phyloP scores from a whole-genome alignment of 1,284 basidiomycete species.

The Mycena citricolor region DNA sequence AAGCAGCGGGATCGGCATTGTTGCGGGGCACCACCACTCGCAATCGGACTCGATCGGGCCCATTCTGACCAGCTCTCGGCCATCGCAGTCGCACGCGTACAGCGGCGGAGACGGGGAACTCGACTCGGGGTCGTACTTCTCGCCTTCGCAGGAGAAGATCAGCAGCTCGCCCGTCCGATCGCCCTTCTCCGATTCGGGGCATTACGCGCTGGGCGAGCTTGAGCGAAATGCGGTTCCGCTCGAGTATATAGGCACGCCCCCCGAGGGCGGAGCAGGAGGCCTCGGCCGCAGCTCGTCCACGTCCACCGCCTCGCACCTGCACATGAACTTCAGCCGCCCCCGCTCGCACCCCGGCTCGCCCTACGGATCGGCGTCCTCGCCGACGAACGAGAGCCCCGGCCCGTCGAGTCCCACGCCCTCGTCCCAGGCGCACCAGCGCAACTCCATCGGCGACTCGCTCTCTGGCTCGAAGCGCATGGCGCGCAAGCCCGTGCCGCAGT shows the following conservation, averaged over 20 bases:
- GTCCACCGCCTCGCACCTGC: not conserved
- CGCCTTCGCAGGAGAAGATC: constrained; percentile 2
- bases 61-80: not conserved
- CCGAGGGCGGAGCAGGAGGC: too few relatives aligned
- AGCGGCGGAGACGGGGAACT: not conserved
- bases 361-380: not conserved
- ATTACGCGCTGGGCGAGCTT: not conserved
- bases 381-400: not conserved
- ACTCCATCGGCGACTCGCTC: constrained; percentile 1
- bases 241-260: too few relatives aligned
- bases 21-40: not conserved
- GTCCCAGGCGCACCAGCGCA: not conserved
- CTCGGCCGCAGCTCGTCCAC: too few relatives aligned
- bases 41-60: constrained; percentile 3
- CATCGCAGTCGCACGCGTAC: not conserved
- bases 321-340: not conserved
- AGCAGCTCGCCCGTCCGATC: not conserved
- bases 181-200: not conserved
- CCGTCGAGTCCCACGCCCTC: not conserved
- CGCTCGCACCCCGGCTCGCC: not conserved
- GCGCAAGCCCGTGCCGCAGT: constrained; percentile 4
- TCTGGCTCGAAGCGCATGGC: not conserved
- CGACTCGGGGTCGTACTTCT: not conserved
- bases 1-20: not conserved
- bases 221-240: not conserved